These are phyloP conservation scores for Candida takata DNA, from an alignment of 805 yeast species.

Conservation along the genomic window DNA sequence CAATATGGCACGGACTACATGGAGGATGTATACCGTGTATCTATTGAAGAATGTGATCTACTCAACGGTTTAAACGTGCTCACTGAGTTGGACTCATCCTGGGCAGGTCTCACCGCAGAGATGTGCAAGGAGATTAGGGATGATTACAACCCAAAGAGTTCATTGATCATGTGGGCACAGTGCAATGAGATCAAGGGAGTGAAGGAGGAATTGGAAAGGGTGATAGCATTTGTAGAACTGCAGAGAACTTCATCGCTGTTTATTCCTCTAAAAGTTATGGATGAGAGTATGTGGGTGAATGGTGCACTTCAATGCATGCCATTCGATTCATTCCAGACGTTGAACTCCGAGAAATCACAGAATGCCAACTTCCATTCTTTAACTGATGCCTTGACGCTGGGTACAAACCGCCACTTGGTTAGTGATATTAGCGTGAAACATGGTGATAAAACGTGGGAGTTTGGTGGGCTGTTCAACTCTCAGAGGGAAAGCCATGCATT, in stretches of 20 bases:
- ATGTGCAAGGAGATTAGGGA: conserved; percentile 54
- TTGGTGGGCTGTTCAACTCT: conserved; percentile 6
- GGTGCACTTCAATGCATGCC: conserved; percentile 31
- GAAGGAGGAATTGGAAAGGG: conserved; percentile 31
- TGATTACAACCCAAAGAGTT: conserved; percentile 52
- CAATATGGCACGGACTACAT: conserved; percentile 40
- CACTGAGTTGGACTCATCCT: conserved; percentile 68
- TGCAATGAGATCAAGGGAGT: conserved; percentile 20
- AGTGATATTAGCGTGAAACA: conserved; percentile 26
- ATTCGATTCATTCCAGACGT: conserved; percentile 38
- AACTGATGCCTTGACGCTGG: conserved; percentile 38
- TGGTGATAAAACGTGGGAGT: conserved; percentile 4
- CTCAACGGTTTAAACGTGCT: conserved; percentile 64
- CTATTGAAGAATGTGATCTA: conserved; percentile 70
- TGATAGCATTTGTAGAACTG: conserved; percentile 38
- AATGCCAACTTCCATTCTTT: conserved; percentile 26
- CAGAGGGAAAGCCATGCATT: conserved; percentile 18
- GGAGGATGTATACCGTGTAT: conserved; percentile 51
- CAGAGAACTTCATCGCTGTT: conserved; percentile 44
- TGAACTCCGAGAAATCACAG: conserved; percentile 31
- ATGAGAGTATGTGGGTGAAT: conserved; percentile 33
- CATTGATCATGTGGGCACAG: conserved; percentile 42
- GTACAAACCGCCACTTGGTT: conserved; percentile 41
- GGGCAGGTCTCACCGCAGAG: conserved; percentile 71
- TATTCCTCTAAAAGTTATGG: conserved; percentile 41